Conservation (phyloP, 2,329 filamentous ascomycete genomes). For the Cordyceps farinosa region DNA sequence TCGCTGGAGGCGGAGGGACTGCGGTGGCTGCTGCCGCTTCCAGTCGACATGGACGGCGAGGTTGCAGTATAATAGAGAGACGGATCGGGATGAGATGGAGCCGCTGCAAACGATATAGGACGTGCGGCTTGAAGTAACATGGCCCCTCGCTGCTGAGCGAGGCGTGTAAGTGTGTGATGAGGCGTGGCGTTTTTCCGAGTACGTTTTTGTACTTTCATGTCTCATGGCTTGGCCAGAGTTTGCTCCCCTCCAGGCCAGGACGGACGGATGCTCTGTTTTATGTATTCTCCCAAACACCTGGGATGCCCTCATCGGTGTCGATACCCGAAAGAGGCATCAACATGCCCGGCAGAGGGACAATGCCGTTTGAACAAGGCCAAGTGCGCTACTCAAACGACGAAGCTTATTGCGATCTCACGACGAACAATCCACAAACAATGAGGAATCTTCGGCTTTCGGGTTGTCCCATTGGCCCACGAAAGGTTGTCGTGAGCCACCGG, state of each 20-base stretch:
- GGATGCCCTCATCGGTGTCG: not conserved
- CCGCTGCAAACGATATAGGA: not conserved
- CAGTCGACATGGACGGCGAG: conserved; percentile 20
- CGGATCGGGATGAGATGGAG: conserved; percentile 18
- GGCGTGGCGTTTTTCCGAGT: not conserved
- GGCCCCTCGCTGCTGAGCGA: conserved; percentile 1
- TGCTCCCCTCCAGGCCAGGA: not conserved
- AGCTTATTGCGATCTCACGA: not conserved
- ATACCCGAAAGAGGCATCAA: not conserved
- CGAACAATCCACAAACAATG: not conserved
- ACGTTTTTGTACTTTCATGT: conserved; percentile 9
- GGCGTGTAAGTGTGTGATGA: not conserved
- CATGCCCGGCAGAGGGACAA: not conserved
- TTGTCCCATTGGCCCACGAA: not conserved
- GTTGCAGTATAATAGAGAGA: conserved; percentile 9
- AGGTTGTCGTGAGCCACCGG: not conserved
- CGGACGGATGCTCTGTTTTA: not conserved
- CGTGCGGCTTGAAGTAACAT: conserved; percentile 24
- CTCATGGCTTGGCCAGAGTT: not conserved
- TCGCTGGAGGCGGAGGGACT: conserved; percentile 22
- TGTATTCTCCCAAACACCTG: not conserved
- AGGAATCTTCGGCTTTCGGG: not conserved
- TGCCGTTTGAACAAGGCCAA: not conserved
- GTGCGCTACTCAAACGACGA: not conserved
- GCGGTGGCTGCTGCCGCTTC: conserved; percentile 11